Base-by-base conservation (phyloP, 306 rosid species). In the Adenanthera pavonina region DNA sequence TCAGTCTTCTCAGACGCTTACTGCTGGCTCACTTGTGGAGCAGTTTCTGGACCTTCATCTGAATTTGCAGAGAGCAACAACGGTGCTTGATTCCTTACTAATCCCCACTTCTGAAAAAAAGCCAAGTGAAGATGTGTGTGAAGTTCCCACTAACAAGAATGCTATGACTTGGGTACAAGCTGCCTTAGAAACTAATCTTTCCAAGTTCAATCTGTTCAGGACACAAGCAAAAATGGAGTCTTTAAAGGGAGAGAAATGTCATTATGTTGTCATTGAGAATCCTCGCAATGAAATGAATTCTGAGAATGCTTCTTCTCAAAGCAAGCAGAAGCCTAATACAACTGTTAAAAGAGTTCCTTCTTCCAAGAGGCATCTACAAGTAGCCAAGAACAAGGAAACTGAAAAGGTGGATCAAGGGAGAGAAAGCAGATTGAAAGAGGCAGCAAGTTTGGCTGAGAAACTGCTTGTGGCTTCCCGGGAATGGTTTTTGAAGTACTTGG, bases 401-500 rank as follows among this genome's bases (percentile, higher is more conserved):
- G 76, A 52, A 79, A 85, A 48, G 68, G 89, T 56, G 12, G 82
- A 82, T 40, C 87, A 61, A 40, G 36, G 75, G 12, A 88, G 80
- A 78, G 86, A 81, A 75, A 87, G 69, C 56, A 76, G 89, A 74
- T 59, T 85, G 20, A 80, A 81, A 70, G 88, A 60, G 35, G 87
- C 86, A 3, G 91, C 84, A 12, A 81, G 73, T 84, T 72, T 92
- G 80, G 90, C 92, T 0, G 84, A 84, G 51, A 82, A 89, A 52
- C 86, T 92, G 60, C 83, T 88, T 3, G 41, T 8, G n/a, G 90
- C 86, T 61, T 92, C 95, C 10, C 80, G 84, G 7, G 90, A 86
- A 57, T 92, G 97, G 97, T 92, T 92, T 82, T 35, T 91, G 78
- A 88, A 82, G 54, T 89, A 91, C 81, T 84, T 92, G 85, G 97